A percentile compares a stretch with the other conserved stretches of the same genome.
These are phyloP conservation scores for Fomitopsis betulina DNA, from an alignment of 1,284 basidiomycete species.

Conservation along the genomic window DNA sequence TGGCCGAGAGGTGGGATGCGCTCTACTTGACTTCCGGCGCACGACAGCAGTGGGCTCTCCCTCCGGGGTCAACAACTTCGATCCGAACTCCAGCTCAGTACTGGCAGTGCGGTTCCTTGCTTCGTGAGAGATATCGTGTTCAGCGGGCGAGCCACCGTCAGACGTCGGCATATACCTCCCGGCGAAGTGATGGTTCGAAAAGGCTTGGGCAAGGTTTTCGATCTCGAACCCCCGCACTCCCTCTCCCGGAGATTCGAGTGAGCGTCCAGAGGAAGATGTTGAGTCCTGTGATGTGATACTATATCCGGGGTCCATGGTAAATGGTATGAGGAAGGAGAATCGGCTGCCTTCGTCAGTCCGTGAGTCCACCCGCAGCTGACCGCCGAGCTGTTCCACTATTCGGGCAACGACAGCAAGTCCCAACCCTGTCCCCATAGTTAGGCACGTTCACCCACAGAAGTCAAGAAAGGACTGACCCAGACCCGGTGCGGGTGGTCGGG, in stretches of 20 bases:
- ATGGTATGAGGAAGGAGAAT: slow-evolving; percentile 71
- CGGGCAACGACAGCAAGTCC: slow-evolving; percentile 80
- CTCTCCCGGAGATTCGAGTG: slow-evolving; percentile 13
- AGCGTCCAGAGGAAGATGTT: slow-evolving; percentile 2
- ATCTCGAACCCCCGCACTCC: slow-evolving; percentile 39
- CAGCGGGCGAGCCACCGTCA: slow-evolving; percentile 2
- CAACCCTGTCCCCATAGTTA: slow-evolving; percentile 41
- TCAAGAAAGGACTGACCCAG: slow-evolving; percentile 37
- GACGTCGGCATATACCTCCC: not conserved
- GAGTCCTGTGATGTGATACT: not conserved
- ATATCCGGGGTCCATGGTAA: slow-evolving; percentile 34
- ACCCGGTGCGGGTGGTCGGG: slow-evolving; percentile 37
- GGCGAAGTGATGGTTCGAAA: slow-evolving; percentile 41
- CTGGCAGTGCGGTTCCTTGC: slow-evolving; percentile 23
- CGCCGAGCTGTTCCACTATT: slow-evolving; percentile 79
- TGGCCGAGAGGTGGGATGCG: slow-evolving; percentile 4
- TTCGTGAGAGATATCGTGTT: slow-evolving; percentile 25
- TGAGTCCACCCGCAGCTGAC: slow-evolving; percentile 79
- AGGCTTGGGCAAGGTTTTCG: slow-evolving; percentile 63
- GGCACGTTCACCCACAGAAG: not conserved
- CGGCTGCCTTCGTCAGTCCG: slow-evolving; percentile 64
- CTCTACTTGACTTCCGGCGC: slow-evolving; percentile 1
- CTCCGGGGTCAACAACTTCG: not conserved
- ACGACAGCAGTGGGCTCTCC: not conserved
- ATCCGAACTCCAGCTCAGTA: not conserved